Conservation (phyloP, 352 stramenopile species). For the Elongisporangium prolatum region DNA sequence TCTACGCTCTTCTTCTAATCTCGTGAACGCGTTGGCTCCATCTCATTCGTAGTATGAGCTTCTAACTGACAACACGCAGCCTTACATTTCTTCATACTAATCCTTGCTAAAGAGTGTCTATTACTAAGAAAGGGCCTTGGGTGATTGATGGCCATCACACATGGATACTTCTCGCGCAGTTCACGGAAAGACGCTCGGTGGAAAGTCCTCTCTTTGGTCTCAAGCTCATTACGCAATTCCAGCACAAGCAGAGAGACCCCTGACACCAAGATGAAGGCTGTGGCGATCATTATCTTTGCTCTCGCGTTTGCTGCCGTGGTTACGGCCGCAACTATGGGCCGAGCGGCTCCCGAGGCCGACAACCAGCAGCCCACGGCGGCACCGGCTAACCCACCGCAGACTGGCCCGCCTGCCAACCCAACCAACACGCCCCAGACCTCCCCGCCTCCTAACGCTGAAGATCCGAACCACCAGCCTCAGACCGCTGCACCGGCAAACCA, state of each 20-base stretch:
- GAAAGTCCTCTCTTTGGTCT: neutral
- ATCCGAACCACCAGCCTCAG: neutral
- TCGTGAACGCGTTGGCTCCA: too few relatives aligned
- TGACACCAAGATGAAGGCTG: neutral
- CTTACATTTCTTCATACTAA: too few relatives aligned
- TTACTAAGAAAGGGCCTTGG: too few relatives aligned
- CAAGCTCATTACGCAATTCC: neutral
- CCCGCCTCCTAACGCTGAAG: neutral
- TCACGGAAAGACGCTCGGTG: neutral
- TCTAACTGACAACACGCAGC: too few relatives aligned
- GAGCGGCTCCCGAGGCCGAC: neutral
- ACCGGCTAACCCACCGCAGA: neutral
- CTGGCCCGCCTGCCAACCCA: neutral
- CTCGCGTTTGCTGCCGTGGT: neutral
- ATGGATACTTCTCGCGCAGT: neutral
- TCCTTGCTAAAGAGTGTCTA: too few relatives aligned
- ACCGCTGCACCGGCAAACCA: neutral
- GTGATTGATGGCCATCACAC: conserved; percentile 8
- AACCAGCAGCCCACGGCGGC: neutral
- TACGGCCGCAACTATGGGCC: neutral
- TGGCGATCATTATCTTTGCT: neutral
- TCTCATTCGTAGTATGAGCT: too few relatives aligned
- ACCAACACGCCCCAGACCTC: neutral
- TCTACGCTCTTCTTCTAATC: conserved; percentile 12
- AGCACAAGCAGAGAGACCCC: neutral